Base-by-base conservation (phyloP, 148 eudicot species). In the Cornus controversa region DNA sequence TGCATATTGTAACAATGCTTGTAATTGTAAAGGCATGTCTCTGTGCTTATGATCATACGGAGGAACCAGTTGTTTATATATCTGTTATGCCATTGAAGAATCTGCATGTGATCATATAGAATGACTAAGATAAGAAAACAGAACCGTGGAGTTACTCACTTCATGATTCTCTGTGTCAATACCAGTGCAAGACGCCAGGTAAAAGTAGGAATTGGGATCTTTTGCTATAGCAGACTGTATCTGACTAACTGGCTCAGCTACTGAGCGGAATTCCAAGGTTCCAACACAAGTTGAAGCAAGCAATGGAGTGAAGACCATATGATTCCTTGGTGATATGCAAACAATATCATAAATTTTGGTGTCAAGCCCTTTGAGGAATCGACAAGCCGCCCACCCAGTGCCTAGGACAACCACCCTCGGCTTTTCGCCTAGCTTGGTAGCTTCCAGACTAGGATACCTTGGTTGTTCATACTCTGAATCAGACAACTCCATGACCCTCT, bases 271-370 rank as follows among this genome's bases (percentile, higher is more conserved):
- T 29, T 94, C 98, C 77, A 94, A 77, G 18, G 98, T 94, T 54
- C 98, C 98, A 45, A 94, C 98, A 80, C 97, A 90, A 53, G 98
- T 94, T 26, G 98, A 94, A 20, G 98, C 98, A 74, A 94, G 97
- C 89, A 94, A 67, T 73, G 98, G 98, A 45, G 98, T 94, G 78
- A 94, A 94, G 11, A 94, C 98, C 98, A 94, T 94, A 77, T 94
- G 98, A 77, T 92, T 94, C 76, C 98, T 87, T 0, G 95, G 98
- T 29, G 98, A 91, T 60, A 94, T 83, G 76, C 98, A 94, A 11
- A 94, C 98, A 74, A 91, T 89, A 76, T 94, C 98, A 73, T 94
- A 94, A 31, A 84, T 14, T 58, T 75, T 86, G 0, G 98, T 92
- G 57, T 94, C 91, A 13, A 94, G 76, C 67, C 92, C 97, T 80